Evolutionary conservation across 805 yeast species (phyloP).

Genomic region (Kuraishia molischiana): DNA sequence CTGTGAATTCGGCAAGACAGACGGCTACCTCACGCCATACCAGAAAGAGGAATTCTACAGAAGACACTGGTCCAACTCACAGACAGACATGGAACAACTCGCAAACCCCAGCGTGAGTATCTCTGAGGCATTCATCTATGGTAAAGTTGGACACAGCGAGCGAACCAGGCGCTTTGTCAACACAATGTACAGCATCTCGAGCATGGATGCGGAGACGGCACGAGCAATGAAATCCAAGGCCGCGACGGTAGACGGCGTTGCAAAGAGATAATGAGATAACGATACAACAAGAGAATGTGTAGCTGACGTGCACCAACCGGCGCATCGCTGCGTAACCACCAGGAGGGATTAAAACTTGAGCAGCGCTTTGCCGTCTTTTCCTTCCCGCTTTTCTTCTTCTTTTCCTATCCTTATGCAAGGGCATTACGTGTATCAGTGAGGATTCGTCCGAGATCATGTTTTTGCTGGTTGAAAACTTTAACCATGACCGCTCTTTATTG

Average conservation of each 20-base stretch:
- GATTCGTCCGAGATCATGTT: constrained; percentile 99
- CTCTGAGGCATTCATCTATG: constrained; percentile 8
- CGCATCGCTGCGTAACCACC: not conserved
- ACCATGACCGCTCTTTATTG: constrained; percentile 76
- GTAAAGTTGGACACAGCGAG: constrained; percentile 15
- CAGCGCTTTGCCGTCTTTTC: too few relatives aligned
- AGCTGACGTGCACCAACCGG: not conserved
- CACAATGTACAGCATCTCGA: constrained; percentile 2
- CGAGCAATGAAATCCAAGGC: not conserved
- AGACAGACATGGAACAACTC: constrained; percentile 8
- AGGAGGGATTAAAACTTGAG: too few relatives aligned
- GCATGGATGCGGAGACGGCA: not conserved
- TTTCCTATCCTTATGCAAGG: constrained; percentile 96
- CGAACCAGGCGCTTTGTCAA: constrained; percentile 11
- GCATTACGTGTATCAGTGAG: constrained; percentile 99
- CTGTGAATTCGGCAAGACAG: constrained; percentile 17
- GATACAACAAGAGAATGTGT: too few relatives aligned
- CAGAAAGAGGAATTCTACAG: constrained; percentile 31
- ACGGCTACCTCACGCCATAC: constrained; percentile 29
- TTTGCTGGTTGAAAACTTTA: constrained; percentile 99
- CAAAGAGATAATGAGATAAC: too few relatives aligned
- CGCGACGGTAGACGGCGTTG: too few relatives aligned
- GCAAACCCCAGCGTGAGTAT: constrained; percentile 14
- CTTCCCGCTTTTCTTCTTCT: not conserved
- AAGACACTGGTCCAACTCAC: constrained; percentile 20